Conservation (phyloP, 371 early-diverging fungal species). For the Mortierella sp. region DNA sequence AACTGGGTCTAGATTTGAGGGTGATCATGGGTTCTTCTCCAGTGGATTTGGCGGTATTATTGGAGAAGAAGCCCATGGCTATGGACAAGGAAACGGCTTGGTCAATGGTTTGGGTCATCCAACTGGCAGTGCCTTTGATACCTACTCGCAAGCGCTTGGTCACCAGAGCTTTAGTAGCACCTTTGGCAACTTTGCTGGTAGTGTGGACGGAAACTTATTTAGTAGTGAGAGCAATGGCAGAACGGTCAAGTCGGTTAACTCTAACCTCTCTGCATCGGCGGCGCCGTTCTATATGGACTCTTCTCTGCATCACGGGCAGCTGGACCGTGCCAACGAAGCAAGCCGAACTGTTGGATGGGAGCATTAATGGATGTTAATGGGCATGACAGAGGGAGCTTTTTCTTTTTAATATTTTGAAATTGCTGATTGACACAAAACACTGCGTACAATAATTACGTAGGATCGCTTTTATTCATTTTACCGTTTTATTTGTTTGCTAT, state of each 20-base stretch:
- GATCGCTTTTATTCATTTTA: slow-evolving; percentile 2
- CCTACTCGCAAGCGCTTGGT: not conserved
- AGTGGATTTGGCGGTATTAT: slow-evolving; percentile 52
- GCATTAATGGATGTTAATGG: slow-evolving; percentile 1
- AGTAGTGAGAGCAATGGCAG: not conserved
- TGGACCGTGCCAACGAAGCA: slow-evolving; percentile 20
- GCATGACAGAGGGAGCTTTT: not conserved
- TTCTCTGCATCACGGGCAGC: slow-evolving; percentile 18
- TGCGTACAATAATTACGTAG: no score
- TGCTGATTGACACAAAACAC: no score
- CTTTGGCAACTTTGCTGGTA: slow-evolving; percentile 27
- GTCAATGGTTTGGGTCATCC: not conserved
- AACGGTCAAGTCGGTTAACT: not conserved
- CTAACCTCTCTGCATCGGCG: slow-evolving; percentile 28
- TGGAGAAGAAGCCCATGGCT: slow-evolving; percentile 39
- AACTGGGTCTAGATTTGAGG: slow-evolving; percentile 35
- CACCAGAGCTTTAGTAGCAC: not conserved
- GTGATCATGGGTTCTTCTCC: slow-evolving; percentile 41
- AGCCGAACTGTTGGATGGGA: slow-evolving; percentile 38
- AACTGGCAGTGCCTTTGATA: slow-evolving; percentile 11
- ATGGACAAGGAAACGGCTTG: slow-evolving; percentile 16
- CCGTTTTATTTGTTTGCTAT: slow-evolving; percentile 10
- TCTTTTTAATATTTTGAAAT: slow-evolving; percentile 1
- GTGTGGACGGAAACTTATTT: not conserved
- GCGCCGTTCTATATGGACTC: slow-evolving; percentile 35